Base-by-base conservation (phyloP, 2,329 filamentous ascomycete genomes). In the Capronia americana region DNA sequence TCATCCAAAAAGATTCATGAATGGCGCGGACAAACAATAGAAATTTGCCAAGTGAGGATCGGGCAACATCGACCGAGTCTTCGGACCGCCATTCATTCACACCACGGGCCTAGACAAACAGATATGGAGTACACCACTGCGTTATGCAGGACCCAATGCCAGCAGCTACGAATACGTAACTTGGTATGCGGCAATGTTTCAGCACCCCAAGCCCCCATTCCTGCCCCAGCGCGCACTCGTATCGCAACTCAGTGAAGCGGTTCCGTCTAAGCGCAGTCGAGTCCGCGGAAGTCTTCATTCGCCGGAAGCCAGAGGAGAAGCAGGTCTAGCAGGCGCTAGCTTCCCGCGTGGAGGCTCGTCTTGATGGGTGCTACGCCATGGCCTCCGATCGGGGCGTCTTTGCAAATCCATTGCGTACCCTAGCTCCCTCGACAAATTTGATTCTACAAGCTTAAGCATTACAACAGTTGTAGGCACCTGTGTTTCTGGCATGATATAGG, bases 41-140 rank as follows among this genome's bases (percentile, higher is more conserved):
- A 61, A 61, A 61, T 6, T 53, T 61, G 58, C 58, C 58, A 54
- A 61, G 58, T 51, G 23, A 55, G 8, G 4, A 23, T 26, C 11
- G 48, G 26, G 14, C 38, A 44, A 44, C 38, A 44, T 8, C 38
- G 20, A 44, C 14, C 38, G 38, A 44, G 38, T 20, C 17, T 20
- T n/a, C n/a, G 38, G 5, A 17, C 38, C 17, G 17, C 17, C 6
- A 8, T 44, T 0, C 38, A n/a, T 8, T 17, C 14, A 44, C 38
- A 44, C 38, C 38, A n/a, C 8, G 6, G 5, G 14, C 34, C 11
- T 4, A 1, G 4, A 44, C 17, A 7, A n/a, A 44, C 38, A n/a
- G 17, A 44, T 20, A n/a, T n/a, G n/a, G n/a, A n/a, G n/a, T n/a
- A 44, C 38, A 17, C 38, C 38, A n/a, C 38, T 5, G 38, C 12